Evolutionary conservation across 176 grass and related monocot genomes (phyloP), one percentile per base, ranked within the genome.

Genomic region (Carex pumila): DNA sequence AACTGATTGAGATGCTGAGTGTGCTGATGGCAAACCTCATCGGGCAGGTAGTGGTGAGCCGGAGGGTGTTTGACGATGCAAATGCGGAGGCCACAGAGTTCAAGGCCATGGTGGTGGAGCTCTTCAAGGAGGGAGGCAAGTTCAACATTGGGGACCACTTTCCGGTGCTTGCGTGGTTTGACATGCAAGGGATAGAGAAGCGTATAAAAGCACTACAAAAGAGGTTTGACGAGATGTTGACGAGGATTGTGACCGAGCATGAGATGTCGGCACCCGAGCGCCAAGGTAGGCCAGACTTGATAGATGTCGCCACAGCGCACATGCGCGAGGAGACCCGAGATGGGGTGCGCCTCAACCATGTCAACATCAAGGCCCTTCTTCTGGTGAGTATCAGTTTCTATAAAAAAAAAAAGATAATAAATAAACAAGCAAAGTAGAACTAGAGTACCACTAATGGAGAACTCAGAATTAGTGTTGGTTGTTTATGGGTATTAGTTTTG

Each of bases 81-180:
- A 54, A 71, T 5, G 65, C 53, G 13, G 84, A 82, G 65, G 81
- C 84, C 0, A 74, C 31, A 1, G 32, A 66, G 19, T 89, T 85
- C 83, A 78, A 86, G 67, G 84, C 83, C 22, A 83, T 83, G 65
- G 68, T 89, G 17, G 45, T 83, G 78, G 84, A 89, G 43, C 88
- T 85, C 13, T 53, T 89, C 72, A 83, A 77, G 37, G 65, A 67
- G 3, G 79, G 31, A 2, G 88, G 84, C 21, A 22, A 82, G 39
- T 72, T 85, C 50, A 86, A 83, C 79, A 43, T 82, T 7, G 88
- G 88, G 3, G 83, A 89, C 29, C 70, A 66, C 66, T 81, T 89
- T 13, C 68, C 84, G 18, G 31, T 55, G 4, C 5, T 89, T 0
- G 67, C 56, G 7, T 70, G 84, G 88, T 61, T 89, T 68, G 88